phyloP scores from a whole-genome alignment of 306 rosid genomes.

The Lotus japonicus region DNA sequence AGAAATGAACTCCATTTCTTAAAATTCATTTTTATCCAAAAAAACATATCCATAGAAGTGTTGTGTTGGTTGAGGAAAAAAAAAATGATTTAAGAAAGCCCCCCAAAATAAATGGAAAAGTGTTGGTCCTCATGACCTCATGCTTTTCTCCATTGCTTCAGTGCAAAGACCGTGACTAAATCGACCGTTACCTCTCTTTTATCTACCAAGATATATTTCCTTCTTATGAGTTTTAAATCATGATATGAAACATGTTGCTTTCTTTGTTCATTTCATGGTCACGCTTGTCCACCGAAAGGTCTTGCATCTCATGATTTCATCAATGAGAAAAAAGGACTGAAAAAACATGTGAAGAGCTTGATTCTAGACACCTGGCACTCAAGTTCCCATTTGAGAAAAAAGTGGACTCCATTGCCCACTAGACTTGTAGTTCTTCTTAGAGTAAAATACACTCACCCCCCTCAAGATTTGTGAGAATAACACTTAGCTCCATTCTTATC shows the following conservation, averaged over 20 bases:
- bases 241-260: slow-evolving; percentile 14
- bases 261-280: slow-evolving; percentile 18
- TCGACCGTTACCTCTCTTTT: slow-evolving; percentile 24
- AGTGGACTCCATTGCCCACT: neutral
- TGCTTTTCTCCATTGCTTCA: slow-evolving; percentile 30
- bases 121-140: slow-evolving; percentile 24
- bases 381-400: slow-evolving; percentile 15
- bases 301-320: slow-evolving; percentile 24
- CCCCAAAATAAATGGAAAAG: slow-evolving; percentile 5
- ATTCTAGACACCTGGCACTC: slow-evolving; percentile 18
- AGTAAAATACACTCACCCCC: too few relatives aligned
- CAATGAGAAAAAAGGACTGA: neutral
- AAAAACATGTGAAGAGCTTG: slow-evolving; percentile 30
- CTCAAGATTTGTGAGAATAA: too few relatives aligned
- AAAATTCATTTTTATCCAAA: slow-evolving; percentile 37
- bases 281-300: slow-evolving; percentile 36
- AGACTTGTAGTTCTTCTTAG: neutral
- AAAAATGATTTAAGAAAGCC: neutral
- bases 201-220: slow-evolving; percentile 18
- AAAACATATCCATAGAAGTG: slow-evolving; percentile 23
- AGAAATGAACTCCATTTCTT: slow-evolving; percentile 17
- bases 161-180: slow-evolving; percentile 40
- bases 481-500: too few relatives aligned
- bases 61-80: neutral
- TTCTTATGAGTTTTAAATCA: slow-evolving; percentile 7